Conservation (phyloP, 805 yeast genomes). For the Wickerhamiella cacticola region DNA sequence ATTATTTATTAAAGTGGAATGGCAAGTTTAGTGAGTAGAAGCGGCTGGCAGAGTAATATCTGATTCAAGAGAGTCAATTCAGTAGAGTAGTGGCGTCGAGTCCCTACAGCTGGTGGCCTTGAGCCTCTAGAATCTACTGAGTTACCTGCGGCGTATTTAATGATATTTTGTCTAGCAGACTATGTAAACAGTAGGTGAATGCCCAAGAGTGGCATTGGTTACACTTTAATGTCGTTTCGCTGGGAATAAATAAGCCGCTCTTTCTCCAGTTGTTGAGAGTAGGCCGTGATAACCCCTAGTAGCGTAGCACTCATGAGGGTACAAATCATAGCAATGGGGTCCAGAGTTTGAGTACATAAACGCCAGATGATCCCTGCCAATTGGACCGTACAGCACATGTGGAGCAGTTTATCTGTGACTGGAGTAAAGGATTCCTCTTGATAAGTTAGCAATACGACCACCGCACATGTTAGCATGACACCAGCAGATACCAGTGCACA, state of each 20-base stretch:
- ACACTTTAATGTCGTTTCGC: not conserved
- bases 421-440: not conserved
- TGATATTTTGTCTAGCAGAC: no score
- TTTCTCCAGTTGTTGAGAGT: constrained; percentile 1
- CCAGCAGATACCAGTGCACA: constrained; percentile 3
- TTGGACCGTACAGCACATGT: constrained; percentile 5
- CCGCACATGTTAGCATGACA: constrained; percentile 1
- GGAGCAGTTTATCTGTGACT: not conserved
- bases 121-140: no score
- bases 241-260: not conserved
- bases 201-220: not conserved
- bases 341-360: not conserved
- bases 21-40: no score
- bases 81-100: no score
- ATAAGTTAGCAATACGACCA: constrained; percentile 1
- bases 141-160: no score
- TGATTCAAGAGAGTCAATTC: no score
- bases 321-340: not conserved
- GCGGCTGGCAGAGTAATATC: no score
- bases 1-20: no score
- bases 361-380: constrained; percentile 7
- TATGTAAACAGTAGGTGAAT: no score
- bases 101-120: no score
- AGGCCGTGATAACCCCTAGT: not conserved
- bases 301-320: not conserved